phyloP scores from a whole-genome alignment of 2,329 filamentous ascomycete species.

The Phialophora tarda region DNA sequence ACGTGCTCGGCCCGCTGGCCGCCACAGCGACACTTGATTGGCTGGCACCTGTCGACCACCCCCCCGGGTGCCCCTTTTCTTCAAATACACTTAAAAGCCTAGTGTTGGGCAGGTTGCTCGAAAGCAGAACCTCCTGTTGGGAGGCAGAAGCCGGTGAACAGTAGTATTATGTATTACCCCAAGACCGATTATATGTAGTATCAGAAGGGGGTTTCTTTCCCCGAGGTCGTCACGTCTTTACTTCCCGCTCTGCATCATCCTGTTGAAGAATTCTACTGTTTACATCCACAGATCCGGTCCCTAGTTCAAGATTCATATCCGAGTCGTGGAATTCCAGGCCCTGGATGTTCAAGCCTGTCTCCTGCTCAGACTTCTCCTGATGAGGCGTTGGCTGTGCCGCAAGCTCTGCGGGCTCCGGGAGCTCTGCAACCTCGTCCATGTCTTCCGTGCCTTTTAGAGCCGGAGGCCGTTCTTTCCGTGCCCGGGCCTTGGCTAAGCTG shows the following conservation, averaged over 20 bases:
- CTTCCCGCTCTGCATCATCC: conserved; percentile 15
- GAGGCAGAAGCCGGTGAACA: not conserved
- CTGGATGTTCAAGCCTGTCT: conserved; percentile 35
- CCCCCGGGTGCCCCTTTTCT: not conserved
- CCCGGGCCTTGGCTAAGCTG: conserved; percentile 82
- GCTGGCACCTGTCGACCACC: not conserved
- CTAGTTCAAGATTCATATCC: conserved; percentile 29
- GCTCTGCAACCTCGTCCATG: conserved; percentile 39
- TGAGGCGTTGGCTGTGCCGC: conserved; percentile 24
- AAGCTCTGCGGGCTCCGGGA: conserved; percentile 22
- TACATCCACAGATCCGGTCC: conserved; percentile 8
- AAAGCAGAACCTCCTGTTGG: no score
- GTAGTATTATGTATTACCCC: conserved; percentile 16
- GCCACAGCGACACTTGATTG: not conserved
- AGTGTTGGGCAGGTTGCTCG: no score
- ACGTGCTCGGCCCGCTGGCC: not conserved
- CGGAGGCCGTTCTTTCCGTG: conserved; percentile 87
- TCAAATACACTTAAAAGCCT: not conserved
- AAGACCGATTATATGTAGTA: conserved; percentile 12
- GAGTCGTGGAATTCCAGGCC: conserved; percentile 33
- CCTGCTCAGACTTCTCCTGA: conserved; percentile 26
- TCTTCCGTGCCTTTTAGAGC: conserved; percentile 72
- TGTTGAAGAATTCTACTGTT: conserved; percentile 6
- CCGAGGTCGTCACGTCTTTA: conserved; percentile 18
- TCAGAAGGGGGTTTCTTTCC: not conserved